phyloP scores from a whole-genome alignment of 2,329 filamentous ascomycete species.

The Fusarium burgessii region DNA sequence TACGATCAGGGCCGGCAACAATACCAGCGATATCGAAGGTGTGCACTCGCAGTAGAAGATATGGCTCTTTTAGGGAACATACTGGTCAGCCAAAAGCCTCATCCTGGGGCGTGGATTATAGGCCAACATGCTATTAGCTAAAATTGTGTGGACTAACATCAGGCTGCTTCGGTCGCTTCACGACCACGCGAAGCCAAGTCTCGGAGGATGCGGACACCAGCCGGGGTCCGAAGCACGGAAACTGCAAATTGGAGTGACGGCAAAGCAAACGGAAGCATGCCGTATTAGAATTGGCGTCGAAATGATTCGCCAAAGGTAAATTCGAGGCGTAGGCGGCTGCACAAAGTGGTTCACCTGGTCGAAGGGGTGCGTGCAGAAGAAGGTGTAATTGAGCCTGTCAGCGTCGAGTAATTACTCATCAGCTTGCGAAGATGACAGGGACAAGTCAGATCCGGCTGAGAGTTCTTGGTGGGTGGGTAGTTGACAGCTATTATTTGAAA shows the following conservation, averaged over 20 bases:
- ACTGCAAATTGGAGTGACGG: slow-evolving; percentile 41
- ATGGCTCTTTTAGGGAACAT: slow-evolving; percentile 44
- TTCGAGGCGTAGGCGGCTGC: slow-evolving; percentile 32
- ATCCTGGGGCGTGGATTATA: slow-evolving; percentile 34
- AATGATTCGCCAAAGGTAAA: slow-evolving; percentile 42
- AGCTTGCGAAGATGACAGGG: slow-evolving; percentile 33
- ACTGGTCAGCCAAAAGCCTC: slow-evolving; percentile 42
- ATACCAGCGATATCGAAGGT: slow-evolving; percentile 23
- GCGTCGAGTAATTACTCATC: slow-evolving; percentile 54
- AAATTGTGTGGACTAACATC: slow-evolving; percentile 47
- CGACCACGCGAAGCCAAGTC: slow-evolving; percentile 39
- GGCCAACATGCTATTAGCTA: slow-evolving; percentile 44
- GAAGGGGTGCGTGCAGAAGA: slow-evolving; percentile 40
- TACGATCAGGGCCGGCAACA: slow-evolving; percentile 9
- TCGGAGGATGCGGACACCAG: slow-evolving; percentile 35
- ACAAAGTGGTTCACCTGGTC: slow-evolving; percentile 37
- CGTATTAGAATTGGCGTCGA: slow-evolving; percentile 39
- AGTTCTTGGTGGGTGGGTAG: slow-evolving; percentile 30
- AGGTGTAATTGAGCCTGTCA: slow-evolving; percentile 49
- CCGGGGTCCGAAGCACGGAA: slow-evolving; percentile 30
- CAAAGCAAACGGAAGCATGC: slow-evolving; percentile 41
- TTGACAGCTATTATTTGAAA: slow-evolving; percentile 18
- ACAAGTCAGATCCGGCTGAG: slow-evolving; percentile 33
- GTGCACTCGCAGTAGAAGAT: slow-evolving; percentile 35
- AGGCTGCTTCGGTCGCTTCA: slow-evolving; percentile 42